Evolutionary conservation across 2,329 filamentous ascomycete genomes (phyloP).

Genomic region (Epichloe aotearoae): DNA sequence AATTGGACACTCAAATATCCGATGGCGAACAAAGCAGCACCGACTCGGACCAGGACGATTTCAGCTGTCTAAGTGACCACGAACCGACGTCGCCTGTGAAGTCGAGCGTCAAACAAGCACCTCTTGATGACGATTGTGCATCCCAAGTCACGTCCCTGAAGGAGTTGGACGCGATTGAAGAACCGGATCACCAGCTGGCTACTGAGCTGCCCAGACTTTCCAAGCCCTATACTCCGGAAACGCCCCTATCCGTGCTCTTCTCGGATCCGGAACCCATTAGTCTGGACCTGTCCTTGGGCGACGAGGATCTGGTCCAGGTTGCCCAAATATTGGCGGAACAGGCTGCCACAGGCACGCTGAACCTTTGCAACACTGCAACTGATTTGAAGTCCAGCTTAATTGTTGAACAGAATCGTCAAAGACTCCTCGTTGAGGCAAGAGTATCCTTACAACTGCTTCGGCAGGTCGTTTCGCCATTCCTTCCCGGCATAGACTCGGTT

Average conservation of each 20-base stretch:
- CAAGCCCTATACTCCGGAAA: constrained; percentile 33
- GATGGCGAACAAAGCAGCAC: constrained; percentile 37
- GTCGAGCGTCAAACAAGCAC: constrained; percentile 28
- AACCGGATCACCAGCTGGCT: constrained; percentile 32
- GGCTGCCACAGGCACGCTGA: constrained; percentile 39
- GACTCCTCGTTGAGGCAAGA: constrained; percentile 29
- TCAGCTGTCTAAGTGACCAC: constrained; percentile 35
- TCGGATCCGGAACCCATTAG: constrained; percentile 43
- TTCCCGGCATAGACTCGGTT: constrained; percentile 27
- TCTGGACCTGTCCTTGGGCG: constrained; percentile 31
- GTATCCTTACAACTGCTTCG: constrained; percentile 36
- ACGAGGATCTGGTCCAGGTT: constrained; percentile 51
- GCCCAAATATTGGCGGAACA: constrained; percentile 64
- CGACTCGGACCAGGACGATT: constrained; percentile 43
- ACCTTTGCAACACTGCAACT: constrained; percentile 16
- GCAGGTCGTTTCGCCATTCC: constrained; percentile 28
- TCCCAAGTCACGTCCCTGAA: constrained; percentile 38
- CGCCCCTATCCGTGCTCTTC: constrained; percentile 42
- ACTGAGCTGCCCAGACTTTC: constrained; percentile 36
- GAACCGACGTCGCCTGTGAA: constrained; percentile 38
- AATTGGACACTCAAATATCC: constrained; percentile 23
- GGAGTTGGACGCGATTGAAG: constrained; percentile 33
- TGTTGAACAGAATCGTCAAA: constrained; percentile 24
- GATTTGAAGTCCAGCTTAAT: constrained; percentile 11
- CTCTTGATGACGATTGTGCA: constrained; percentile 37